Percentiles rank a stretch among this genome's conserved stretches.
These are phyloP conservation scores for Stropharia rugosoannulata DNA, from an alignment of 768 basidiomycete species.

Conservation along the genomic window DNA sequence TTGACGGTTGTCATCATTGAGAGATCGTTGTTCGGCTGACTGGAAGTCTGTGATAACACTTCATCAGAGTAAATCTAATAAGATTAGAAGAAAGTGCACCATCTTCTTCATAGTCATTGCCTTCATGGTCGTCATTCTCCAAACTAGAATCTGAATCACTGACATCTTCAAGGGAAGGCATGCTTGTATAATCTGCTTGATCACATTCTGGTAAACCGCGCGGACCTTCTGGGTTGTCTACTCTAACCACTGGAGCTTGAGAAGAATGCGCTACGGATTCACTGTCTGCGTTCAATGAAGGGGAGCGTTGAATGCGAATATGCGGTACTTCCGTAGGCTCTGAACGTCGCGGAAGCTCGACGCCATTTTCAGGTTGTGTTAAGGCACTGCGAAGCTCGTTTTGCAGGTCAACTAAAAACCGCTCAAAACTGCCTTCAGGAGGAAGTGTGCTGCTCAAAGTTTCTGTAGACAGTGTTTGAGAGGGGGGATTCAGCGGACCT, in stretches of 20 bases:
- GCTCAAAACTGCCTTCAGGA: slow-evolving; percentile 72
- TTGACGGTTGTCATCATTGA: background rate
- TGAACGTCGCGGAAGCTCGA: background rate
- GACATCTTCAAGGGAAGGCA: slow-evolving; percentile 32
- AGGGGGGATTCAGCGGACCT: slow-evolving; percentile 2
- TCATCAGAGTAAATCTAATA: background rate
- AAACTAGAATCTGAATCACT: slow-evolving; percentile 37
- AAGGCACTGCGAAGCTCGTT: slow-evolving; percentile 66
- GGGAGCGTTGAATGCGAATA: background rate
- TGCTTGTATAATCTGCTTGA: slow-evolving; percentile 8
- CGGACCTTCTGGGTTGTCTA: background rate
- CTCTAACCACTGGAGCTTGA: too few species aligned
- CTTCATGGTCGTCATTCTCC: slow-evolving; percentile 29
- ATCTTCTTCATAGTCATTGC: slow-evolving; percentile 15
- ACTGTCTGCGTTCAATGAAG: too few species aligned
- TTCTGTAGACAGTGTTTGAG: background rate
- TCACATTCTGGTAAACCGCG: background rate
- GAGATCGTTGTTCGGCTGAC: slow-evolving; percentile 10
- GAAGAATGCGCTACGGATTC: too few species aligned
- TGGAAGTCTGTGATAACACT: slow-evolving; percentile 12
- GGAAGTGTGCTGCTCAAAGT: slow-evolving; percentile 22
- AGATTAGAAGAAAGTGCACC: background rate
- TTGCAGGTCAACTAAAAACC: slow-evolving; percentile 79
- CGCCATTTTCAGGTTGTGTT: slow-evolving; percentile 28
- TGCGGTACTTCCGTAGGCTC: background rate